These are phyloP conservation scores for Daldinia grandis DNA, from an alignment of 495 filamentous ascomycete species.

Conservation along the genomic window DNA sequence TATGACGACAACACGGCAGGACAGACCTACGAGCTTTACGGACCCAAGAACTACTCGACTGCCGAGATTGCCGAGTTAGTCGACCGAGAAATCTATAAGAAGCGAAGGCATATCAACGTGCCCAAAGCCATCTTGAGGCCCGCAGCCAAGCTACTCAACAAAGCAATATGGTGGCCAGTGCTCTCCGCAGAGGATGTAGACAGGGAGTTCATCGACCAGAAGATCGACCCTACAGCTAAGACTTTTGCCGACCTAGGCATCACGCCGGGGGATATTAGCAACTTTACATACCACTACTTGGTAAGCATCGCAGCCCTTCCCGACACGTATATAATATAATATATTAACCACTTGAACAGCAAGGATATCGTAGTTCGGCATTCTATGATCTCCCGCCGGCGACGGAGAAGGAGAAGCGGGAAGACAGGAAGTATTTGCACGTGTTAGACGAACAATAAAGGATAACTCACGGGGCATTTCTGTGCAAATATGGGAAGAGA, in stretches of 20 bases:
- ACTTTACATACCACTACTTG: conserved; percentile 90
- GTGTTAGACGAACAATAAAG: conserved; percentile 81
- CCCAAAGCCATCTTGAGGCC: conserved; percentile 82
- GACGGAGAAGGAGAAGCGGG: conserved; percentile 90
- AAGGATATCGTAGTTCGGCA: conserved; percentile 80
- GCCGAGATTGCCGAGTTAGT: conserved; percentile 87
- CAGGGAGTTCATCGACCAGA: conserved; percentile 92
- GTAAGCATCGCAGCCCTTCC: conserved; percentile 61
- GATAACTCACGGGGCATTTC: conserved; percentile 16
- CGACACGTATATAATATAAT: conserved; percentile 5
- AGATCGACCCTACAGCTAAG: conserved; percentile 89
- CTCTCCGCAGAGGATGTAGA: conserved; percentile 88
- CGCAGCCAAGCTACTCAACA: conserved; percentile 74
- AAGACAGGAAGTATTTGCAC: conserved; percentile 96
- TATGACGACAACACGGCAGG: conserved; percentile 88
- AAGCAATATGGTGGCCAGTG: conserved; percentile 84
- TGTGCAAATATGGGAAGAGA: conserved; percentile 21
- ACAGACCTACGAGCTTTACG: conserved; percentile 95
- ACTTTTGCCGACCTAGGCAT: conserved; percentile 95
- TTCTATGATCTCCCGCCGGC: conserved; percentile 94
- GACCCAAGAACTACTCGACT: conserved; percentile 90
- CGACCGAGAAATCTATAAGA: conserved; percentile 90
- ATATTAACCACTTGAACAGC: conserved; percentile 59
- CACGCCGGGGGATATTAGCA: conserved; percentile 80
- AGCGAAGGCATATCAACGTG: conserved; percentile 88